Evolutionary conservation across 768 basidiomycete species (phyloP).

Genomic region (Nevesoporus exiguus): DNA sequence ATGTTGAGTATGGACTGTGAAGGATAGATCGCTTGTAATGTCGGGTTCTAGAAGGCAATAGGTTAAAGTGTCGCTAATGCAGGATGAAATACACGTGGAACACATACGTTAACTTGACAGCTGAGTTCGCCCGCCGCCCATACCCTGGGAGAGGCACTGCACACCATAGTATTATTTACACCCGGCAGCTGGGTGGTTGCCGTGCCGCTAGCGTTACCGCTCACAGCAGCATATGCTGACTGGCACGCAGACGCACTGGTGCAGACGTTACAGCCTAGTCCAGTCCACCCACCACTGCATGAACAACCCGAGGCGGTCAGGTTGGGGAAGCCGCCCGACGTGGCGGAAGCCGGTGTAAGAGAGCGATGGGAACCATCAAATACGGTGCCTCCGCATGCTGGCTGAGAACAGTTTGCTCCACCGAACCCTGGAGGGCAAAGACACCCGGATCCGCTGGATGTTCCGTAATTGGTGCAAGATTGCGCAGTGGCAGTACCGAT

Average conservation of each 20-base stretch:
- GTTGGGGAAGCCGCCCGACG: conserved; percentile 52
- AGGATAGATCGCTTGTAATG: conserved; percentile 73
- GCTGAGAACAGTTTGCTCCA: conserved; percentile 61
- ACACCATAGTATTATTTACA: conserved; percentile 66
- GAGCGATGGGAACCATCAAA: conserved; percentile 67
- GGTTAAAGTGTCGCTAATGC: background rate
- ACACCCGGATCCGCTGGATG: conserved; percentile 39
- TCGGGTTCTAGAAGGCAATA: conserved; percentile 62
- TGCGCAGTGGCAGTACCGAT: conserved; percentile 16
- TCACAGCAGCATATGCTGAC: conserved; percentile 48
- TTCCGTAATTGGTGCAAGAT: conserved; percentile 28
- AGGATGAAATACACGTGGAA: too few species aligned
- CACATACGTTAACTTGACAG: conserved; percentile 74
- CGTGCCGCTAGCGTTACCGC: conserved; percentile 32
- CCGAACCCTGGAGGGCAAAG: conserved; percentile 82
- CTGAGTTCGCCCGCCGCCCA: conserved; percentile 82
- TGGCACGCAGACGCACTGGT: conserved; percentile 64
- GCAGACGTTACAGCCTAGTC: conserved; percentile 80
- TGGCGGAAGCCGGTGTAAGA: conserved; percentile 39
- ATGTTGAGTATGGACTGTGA: conserved; percentile 72
- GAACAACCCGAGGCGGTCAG: conserved; percentile 63
- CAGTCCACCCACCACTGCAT: conserved; percentile 75
- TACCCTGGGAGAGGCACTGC: conserved; percentile 66
- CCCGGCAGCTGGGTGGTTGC: conserved; percentile 29
- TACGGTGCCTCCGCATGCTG: conserved; percentile 78